A percentile compares a stretch with the other conserved stretches of the same genome.
These are phyloP conservation scores for Penicillium bovifimosum DNA, from an alignment of 495 filamentous ascomycete genomes.

Conservation along the genomic window DNA sequence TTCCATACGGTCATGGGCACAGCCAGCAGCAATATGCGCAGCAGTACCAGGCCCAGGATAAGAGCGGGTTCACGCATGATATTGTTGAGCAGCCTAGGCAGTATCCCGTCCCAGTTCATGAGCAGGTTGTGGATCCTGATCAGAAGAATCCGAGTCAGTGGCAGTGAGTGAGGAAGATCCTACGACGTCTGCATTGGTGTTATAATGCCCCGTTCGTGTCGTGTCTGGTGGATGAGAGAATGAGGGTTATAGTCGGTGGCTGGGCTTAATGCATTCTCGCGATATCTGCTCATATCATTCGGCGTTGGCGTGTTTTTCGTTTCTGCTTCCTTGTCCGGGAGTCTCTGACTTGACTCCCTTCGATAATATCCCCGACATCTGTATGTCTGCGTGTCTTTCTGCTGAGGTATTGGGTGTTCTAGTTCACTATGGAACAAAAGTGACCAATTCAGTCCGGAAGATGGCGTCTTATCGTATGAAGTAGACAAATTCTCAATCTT, in stretches of 20 bases:
- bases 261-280: constrained; percentile 2
- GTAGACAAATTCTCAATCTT: too few species aligned
- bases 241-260: not conserved
- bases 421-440: not conserved
- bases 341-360: not conserved
- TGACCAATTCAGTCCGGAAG: not conserved
- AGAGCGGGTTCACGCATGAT: constrained; percentile 5
- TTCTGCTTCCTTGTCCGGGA: not conserved
- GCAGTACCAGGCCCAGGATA: not conserved
- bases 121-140: not conserved
- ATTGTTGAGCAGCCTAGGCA: constrained; percentile 6
- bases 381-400: constrained; percentile 3
- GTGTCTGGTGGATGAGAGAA: not conserved
- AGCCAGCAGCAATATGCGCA: not conserved
- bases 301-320: not conserved
- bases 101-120: not conserved
- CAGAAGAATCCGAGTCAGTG: constrained; percentile 1
- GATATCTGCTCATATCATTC: constrained; percentile 1
- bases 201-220: not conserved
- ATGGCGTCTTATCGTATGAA: too few species aligned
- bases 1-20: constrained; percentile 8
- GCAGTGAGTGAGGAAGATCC: not conserved
- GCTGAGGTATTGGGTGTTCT: not conserved
- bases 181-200: not conserved
- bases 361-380: constrained; percentile 13